A percentile compares a stretch with the other conserved stretches of the same genome.
phyloP scores from a whole-genome alignment of 2,329 filamentous ascomycete genomes.

The Aspergillus persii region DNA sequence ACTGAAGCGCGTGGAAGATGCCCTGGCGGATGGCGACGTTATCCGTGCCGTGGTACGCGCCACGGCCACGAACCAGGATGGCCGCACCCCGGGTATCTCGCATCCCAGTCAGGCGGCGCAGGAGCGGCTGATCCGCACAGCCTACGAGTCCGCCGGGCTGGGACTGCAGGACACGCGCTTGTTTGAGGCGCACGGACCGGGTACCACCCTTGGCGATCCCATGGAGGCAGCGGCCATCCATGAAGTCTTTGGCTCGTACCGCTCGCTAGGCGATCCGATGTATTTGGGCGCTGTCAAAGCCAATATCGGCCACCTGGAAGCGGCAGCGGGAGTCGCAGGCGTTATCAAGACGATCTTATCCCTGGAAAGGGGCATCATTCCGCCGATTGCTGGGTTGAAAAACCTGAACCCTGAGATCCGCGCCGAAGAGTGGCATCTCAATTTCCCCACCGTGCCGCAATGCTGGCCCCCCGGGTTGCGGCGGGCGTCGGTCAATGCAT shows the following conservation, averaged over 20 bases:
- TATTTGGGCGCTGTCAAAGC: conserved; percentile 32
- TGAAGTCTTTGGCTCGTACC: no score
- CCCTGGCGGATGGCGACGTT: conserved; percentile 46
- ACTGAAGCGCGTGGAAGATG: conserved; percentile 47
- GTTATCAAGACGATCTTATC: no score
- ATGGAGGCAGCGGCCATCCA: no score
- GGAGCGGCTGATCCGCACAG: conserved; percentile 32
- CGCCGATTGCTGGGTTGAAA: conserved; percentile 36
- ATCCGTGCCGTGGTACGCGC: conserved; percentile 25
- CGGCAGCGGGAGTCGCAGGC: no score
- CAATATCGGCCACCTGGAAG: conserved; percentile 15
- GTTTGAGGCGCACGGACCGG: conserved; percentile 43
- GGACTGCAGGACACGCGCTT: conserved; percentile 23
- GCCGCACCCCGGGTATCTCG: conserved; percentile 41
- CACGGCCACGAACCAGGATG: conserved; percentile 33
- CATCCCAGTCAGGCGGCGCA: conserved; percentile 41
- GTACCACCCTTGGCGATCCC: conserved; percentile 29
- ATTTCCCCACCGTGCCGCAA: conserved; percentile 5
- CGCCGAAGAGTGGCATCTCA: not conserved
- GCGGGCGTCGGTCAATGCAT: conserved; percentile 26
- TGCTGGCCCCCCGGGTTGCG: conserved; percentile 18
- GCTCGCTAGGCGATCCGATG: conserved; percentile 1
- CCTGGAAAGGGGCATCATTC: no score
- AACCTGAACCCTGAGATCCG: conserved; percentile 18
- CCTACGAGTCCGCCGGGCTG: conserved; percentile 27